These are phyloP conservation scores for Malassezia dermatis DNA, from an alignment of 1,284 basidiomycete genomes.

Conservation along the genomic window DNA sequence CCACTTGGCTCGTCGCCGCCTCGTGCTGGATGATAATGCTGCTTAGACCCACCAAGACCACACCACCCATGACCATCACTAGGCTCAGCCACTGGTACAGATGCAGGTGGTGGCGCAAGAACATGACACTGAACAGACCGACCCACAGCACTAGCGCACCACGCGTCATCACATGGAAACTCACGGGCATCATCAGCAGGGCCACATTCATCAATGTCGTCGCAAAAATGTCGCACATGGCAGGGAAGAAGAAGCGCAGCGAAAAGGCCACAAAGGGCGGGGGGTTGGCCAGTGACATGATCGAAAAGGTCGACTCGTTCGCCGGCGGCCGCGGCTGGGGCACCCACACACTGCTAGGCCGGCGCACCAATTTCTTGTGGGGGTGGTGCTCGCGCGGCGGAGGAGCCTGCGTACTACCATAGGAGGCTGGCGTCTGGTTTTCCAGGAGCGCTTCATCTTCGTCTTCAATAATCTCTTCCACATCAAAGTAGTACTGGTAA, in stretches of 20 bases:
- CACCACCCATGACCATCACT: conserved; percentile 77
- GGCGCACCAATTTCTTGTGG: background rate
- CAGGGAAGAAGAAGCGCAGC: conserved; percentile 63
- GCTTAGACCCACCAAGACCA: conserved; percentile 79
- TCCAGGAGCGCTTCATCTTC: background rate
- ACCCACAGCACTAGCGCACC: conserved; percentile 96
- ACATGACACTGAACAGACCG: conserved; percentile 79
- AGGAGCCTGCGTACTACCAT: background rate
- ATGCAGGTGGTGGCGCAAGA: conserved; percentile 56
- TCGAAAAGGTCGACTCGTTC: conserved; percentile 2
- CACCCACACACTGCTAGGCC: background rate
- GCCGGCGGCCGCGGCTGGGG: background rate
- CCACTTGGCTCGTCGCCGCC: background rate
- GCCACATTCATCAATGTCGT: conserved; percentile 93
- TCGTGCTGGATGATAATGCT: conserved; percentile 50
- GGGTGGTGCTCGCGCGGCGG: background rate
- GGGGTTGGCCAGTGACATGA: conserved; percentile 2
- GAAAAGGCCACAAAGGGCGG: background rate
- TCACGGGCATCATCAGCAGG: conserved; percentile 86
- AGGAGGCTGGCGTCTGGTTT: background rate
- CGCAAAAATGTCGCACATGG: conserved; percentile 71
- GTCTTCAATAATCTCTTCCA: background rate
- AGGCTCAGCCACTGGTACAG: conserved; percentile 68
- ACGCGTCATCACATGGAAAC: conserved; percentile 91
- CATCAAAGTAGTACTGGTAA: background rate